Percentiles rank a stretch among this genome's conserved stretches.
Evolutionary conservation across 441 rosid genomes (phyloP).

Genomic region (Populus hybrid): DNA sequence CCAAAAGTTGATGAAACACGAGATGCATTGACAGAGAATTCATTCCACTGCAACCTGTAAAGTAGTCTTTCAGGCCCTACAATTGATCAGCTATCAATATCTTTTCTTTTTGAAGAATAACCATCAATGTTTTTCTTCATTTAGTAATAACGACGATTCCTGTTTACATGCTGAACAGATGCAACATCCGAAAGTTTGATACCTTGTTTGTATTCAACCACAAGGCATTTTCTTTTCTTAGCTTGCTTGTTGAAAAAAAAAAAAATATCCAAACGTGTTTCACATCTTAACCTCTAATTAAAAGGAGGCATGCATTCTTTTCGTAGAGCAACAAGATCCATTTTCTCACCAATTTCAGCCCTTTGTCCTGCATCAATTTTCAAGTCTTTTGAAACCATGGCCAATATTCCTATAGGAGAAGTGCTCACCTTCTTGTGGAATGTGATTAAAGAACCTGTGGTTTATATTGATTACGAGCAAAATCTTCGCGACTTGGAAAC

Average conservation of each 20-base stretch:
- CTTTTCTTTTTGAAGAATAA: background rate
- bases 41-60: background rate
- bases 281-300: background rate
- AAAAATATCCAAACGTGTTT: background rate
- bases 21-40: background rate
- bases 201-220: background rate
- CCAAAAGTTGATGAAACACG: background rate
- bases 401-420: slow-evolving; percentile 1
- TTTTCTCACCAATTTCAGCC: background rate
- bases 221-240: background rate
- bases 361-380: background rate
- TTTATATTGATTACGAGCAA: slow-evolving; percentile 7
- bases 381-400: slow-evolving; percentile 8
- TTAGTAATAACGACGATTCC: background rate
- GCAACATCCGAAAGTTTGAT: background rate
- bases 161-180: background rate
- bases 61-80: background rate
- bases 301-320: background rate
- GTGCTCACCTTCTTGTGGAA: slow-evolving; percentile 13
- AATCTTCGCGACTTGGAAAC: background rate
- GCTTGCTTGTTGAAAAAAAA: background rate
- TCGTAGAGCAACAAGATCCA: background rate
- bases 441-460: slow-evolving; percentile 5
- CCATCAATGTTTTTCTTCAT: background rate
- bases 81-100: background rate